Conservation (phyloP, 1,139 yeast species). For the Pichia sp. region DNA sequence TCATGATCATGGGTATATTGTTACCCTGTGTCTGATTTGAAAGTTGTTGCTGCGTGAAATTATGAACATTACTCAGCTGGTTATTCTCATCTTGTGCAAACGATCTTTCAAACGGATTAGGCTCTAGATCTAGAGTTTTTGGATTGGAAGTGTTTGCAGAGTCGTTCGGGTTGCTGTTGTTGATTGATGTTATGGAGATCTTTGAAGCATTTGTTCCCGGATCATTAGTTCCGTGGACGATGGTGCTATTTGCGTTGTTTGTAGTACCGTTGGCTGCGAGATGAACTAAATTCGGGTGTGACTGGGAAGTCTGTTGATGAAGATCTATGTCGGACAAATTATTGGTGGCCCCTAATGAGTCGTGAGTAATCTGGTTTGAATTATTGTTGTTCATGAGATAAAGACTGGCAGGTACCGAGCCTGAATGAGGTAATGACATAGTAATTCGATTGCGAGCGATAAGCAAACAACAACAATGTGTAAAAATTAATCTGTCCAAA, state of each 20-base stretch:
- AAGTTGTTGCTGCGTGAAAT: too few relatives aligned
- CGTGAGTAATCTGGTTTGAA: not conserved
- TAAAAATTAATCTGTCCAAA: too few relatives aligned
- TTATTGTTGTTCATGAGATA: not conserved
- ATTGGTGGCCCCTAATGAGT: not conserved
- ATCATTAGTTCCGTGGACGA: too few relatives aligned
- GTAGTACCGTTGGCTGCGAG: too few relatives aligned
- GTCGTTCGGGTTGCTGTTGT: too few relatives aligned
- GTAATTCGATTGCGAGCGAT: too few relatives aligned
- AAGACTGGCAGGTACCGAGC: not conserved
- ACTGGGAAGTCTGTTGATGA: constrained; percentile 2
- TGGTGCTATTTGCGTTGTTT: too few relatives aligned
- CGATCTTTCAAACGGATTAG: constrained; percentile 92
- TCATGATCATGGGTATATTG: too few relatives aligned
- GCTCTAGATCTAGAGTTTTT: constrained; percentile 46
- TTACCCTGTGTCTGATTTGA: too few relatives aligned
- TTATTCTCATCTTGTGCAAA: constrained; percentile 51
- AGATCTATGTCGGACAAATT: not conserved
- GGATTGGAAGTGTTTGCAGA: not conserved
- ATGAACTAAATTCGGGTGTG: constrained; percentile 6
- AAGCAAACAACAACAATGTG: too few relatives aligned
- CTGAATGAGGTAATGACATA: not conserved
- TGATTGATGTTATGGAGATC: too few relatives aligned
- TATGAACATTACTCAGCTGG: not conserved
- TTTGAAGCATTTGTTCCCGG: too few relatives aligned